phyloP scores from a whole-genome alignment of 2,329 filamentous ascomycete species.

The Fusarium paranaense region DNA sequence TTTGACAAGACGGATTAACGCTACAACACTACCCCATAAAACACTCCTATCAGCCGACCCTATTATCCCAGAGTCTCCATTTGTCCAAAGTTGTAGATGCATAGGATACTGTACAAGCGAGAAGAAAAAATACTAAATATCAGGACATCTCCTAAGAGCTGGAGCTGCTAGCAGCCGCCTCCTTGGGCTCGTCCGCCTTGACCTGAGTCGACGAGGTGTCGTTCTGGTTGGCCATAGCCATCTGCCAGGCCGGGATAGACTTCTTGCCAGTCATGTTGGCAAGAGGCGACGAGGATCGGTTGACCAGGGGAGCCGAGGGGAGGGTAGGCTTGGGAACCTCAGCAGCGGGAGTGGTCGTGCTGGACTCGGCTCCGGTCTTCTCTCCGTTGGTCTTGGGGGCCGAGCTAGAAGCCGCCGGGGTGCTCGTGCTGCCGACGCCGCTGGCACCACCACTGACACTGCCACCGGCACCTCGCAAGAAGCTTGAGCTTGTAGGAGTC shows the following conservation, averaged over 20 bases:
- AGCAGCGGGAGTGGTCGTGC: conserved; percentile 39
- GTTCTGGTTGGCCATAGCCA: conserved; percentile 73
- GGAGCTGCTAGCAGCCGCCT: conserved; percentile 32
- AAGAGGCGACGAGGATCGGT: conserved; percentile 51
- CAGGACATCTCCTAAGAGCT: conserved; percentile 18
- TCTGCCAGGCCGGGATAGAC: conserved; percentile 84
- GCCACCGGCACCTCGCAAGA: conserved; percentile 40
- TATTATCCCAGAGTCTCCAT: conserved; percentile 24
- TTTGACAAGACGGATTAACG: conserved; percentile 23
- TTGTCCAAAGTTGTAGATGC: conserved; percentile 23
- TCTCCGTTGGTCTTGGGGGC: conserved; percentile 43
- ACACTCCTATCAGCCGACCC: conserved; percentile 14
- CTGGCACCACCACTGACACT: conserved; percentile 18
- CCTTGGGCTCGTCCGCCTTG: conserved; percentile 41
- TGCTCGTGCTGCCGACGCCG: conserved; percentile 16
- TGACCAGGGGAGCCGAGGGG: conserved; percentile 43
- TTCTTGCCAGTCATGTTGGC: conserved; percentile 63
- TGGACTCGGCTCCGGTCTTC: conserved; percentile 41
- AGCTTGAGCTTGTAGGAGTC: conserved; percentile 42
- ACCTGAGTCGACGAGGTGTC: conserved; percentile 44
- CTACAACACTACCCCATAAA: conserved; percentile 24
- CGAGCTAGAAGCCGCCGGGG: conserved; percentile 42
- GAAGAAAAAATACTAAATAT: conserved; percentile 3
- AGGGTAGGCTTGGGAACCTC: conserved; percentile 49
- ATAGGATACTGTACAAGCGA: conserved; percentile 34